Evolutionary conservation across 164 flowering plant species (phyloP).

Genomic region (Annona cherimola): DNA sequence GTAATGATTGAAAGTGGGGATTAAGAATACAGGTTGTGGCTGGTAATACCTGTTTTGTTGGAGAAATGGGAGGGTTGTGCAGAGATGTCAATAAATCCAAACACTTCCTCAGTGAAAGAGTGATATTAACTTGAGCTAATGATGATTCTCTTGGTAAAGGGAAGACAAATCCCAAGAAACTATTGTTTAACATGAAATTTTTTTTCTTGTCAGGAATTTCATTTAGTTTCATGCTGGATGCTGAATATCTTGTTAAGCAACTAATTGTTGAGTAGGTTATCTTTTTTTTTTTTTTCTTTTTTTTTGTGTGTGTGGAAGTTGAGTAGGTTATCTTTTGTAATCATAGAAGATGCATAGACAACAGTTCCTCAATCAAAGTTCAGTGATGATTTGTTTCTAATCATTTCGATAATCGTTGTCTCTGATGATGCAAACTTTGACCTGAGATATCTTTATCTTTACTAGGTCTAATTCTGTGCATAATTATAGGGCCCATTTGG

Average conservation of each 20-base stretch:
- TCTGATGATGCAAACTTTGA: not conserved
- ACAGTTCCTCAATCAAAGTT: not conserved
- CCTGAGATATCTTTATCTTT: not conserved
- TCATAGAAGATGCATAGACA: not conserved
- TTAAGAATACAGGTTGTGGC: too few relatives aligned
- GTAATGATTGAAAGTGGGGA: too few relatives aligned
- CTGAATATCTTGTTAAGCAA: not conserved
- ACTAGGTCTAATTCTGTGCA: slow-evolving; percentile 6
- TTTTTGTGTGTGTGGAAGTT: too few relatives aligned
- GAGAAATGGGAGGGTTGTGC: too few relatives aligned
- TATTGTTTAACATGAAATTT: not conserved
- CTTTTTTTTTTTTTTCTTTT: too few relatives aligned
- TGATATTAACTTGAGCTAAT: too few relatives aligned
- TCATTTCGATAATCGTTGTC: not conserved
- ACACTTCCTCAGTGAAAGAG: too few relatives aligned
- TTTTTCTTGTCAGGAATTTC: not conserved
- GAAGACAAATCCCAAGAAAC: not conserved
- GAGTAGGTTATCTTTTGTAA: too few relatives aligned
- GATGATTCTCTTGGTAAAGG: not conserved
- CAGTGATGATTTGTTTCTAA: not conserved
- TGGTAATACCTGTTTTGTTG: too few relatives aligned
- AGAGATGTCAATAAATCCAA: too few relatives aligned
- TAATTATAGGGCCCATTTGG: slow-evolving; percentile 80
- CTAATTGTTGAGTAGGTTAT: not conserved
- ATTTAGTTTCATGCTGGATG: not conserved